Evolutionary conservation across 768 basidiomycete genomes (phyloP).

Genomic region (Suillus paluster): DNA sequence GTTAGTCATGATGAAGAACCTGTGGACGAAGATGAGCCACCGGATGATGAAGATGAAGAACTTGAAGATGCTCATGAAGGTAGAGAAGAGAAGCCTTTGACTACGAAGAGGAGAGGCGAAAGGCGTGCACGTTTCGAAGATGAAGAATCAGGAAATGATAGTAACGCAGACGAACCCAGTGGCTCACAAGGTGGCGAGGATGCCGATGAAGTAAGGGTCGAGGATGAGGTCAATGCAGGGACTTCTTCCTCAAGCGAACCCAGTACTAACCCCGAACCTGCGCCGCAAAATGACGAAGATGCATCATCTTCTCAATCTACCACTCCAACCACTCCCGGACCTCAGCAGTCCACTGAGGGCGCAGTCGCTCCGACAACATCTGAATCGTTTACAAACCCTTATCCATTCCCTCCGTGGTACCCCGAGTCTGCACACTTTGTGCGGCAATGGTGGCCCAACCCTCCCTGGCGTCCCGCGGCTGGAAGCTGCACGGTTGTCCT

Average conservation of each 20-base stretch:
- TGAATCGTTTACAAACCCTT: slow-evolving; percentile 53
- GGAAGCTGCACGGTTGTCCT: slow-evolving; percentile 76
- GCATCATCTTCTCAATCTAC: background rate
- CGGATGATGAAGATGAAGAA: slow-evolving; percentile 15
- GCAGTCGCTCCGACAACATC: background rate
- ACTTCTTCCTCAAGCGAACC: slow-evolving; percentile 12
- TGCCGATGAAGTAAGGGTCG: slow-evolving; percentile 15
- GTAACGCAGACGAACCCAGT: background rate
- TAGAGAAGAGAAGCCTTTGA: background rate
- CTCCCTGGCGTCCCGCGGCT: slow-evolving; percentile 64
- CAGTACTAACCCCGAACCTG: background rate
- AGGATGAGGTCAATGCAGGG: slow-evolving; percentile 11
- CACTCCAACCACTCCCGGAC: slow-evolving; percentile 10
- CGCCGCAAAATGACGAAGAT: background rate
- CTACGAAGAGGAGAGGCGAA: background rate
- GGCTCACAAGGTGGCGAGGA: background rate
- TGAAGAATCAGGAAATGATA: slow-evolving; percentile 1
- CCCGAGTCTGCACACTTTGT: slow-evolving; percentile 80
- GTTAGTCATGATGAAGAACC: background rate
- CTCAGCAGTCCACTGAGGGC: slow-evolving; percentile 14
- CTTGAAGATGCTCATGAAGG: background rate
- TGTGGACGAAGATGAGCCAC: slow-evolving; percentile 15
- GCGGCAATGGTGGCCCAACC: slow-evolving; percentile 81
- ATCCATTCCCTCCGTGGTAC: slow-evolving; percentile 69
- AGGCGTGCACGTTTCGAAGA: background rate